These are phyloP conservation scores for Ophiostoma quercus DNA, from an alignment of 2,329 filamentous ascomycete genomes.

Conservation along the genomic window DNA sequence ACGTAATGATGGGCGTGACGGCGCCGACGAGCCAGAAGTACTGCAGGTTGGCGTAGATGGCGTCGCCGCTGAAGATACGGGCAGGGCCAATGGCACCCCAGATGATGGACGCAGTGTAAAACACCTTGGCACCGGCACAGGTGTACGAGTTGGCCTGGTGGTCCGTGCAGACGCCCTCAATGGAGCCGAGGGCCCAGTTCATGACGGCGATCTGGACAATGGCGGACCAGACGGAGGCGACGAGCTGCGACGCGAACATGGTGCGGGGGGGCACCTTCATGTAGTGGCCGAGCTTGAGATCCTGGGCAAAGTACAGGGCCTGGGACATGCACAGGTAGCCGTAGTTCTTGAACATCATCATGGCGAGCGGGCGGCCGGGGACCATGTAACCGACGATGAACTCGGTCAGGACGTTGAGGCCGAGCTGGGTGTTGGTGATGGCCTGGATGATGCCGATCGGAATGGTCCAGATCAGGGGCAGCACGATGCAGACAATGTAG, in stretches of 20 bases:
- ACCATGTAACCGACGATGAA: conserved; percentile 72
- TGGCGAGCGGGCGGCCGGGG: conserved; percentile 62
- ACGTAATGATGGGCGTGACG: conserved; percentile 58
- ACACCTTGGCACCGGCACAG: conserved; percentile 50
- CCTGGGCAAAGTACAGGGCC: conserved; percentile 58
- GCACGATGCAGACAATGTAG: conserved; percentile 51
- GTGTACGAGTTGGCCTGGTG: conserved; percentile 53
- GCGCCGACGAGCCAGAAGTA: conserved; percentile 69
- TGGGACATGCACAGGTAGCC: conserved; percentile 61
- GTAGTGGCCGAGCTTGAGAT: conserved; percentile 68
- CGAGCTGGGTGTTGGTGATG: conserved; percentile 64
- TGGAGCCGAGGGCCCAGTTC: conserved; percentile 60
- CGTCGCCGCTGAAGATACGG: conserved; percentile 60
- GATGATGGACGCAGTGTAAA: conserved; percentile 65
- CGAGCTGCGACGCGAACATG: conserved; percentile 56
- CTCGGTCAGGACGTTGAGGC: conserved; percentile 66
- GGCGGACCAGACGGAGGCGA: conserved; percentile 57
- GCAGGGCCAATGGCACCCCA: conserved; percentile 69
- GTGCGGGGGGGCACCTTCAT: conserved; percentile 63
- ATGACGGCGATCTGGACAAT: conserved; percentile 60
- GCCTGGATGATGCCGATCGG: conserved; percentile 63
- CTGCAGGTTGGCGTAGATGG: conserved; percentile 59
- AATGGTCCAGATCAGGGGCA: conserved; percentile 55
- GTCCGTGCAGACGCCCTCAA: conserved; percentile 55
- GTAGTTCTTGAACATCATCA: conserved; percentile 68